These are phyloP conservation scores for Pelomyxa schiedti DNA, from an alignment of 78 protist species.

Conservation along the genomic window DNA sequence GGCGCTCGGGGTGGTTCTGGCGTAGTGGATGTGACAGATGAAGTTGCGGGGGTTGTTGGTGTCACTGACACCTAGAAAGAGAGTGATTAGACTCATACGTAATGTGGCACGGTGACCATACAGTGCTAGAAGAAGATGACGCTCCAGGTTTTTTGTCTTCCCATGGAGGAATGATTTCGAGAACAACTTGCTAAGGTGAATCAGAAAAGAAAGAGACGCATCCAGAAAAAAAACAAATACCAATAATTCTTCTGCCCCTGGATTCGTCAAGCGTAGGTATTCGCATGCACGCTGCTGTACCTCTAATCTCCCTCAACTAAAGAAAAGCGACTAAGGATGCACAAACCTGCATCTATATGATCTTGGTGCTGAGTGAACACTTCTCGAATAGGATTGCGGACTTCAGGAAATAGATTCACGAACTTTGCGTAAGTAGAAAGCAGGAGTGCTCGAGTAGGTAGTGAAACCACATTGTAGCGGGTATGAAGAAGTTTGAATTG, in stretches of 20 bases:
- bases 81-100: background rate
- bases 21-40: constrained; percentile 6
- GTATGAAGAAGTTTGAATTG: constrained; percentile 56
- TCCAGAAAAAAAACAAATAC: background rate
- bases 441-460: constrained; percentile 57
- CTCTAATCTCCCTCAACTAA: too few species aligned
- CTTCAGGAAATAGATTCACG: constrained; percentile 68
- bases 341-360: constrained; percentile 19
- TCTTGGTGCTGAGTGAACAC: constrained; percentile 16
- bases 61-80: background rate
- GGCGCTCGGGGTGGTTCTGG: background rate
- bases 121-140: background rate
- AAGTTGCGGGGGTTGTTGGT: background rate
- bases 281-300: constrained; percentile 96
- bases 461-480: constrained; percentile 15
- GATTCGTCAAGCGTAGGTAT: constrained; percentile 53
- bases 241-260: constrained; percentile 39
- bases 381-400: constrained; percentile 22
- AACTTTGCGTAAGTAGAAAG: constrained; percentile 78
- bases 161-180: constrained; percentile 44
- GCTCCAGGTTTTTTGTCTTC: constrained; percentile 4
- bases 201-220: background rate
- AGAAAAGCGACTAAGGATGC: too few species aligned
- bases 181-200: background rate
- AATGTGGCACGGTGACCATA: background rate